phyloP scores from a whole-genome alignment of 192 early-diverging fungal genomes.

The Backusella luteola region DNA sequence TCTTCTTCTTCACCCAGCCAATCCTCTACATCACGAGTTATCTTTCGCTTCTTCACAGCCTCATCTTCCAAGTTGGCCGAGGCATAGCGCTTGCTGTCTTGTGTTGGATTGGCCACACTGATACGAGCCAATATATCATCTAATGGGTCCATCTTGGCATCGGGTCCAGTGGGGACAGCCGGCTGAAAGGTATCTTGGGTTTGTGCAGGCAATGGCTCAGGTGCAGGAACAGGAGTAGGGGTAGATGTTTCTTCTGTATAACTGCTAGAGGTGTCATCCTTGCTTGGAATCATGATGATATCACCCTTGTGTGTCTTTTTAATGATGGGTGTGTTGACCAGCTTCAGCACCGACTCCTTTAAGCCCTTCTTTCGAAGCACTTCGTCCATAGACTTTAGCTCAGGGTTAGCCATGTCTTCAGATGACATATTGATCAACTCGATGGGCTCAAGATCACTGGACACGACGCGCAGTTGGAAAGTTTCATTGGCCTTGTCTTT shows the following conservation, averaged over 20 bases:
- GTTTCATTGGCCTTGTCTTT: conserved; percentile 77
- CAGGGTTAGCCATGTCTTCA: conserved; percentile 89
- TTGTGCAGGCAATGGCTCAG: background rate
- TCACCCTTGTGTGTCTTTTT: conserved; percentile 65
- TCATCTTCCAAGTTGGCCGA: conserved; percentile 36
- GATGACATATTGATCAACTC: conserved; percentile 76
- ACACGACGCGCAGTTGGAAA: conserved; percentile 62
- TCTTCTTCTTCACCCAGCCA: conserved; percentile 20
- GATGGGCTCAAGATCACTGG: conserved; percentile 58
- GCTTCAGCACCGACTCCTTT: conserved; percentile 53
- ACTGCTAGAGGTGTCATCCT: conserved; percentile 7
- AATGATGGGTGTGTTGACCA: conserved; percentile 52
- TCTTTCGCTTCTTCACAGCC: conserved; percentile 33
- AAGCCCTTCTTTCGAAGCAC: conserved; percentile 53
- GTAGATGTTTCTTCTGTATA: conserved; percentile 15
- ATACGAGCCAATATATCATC: conserved; percentile 55
- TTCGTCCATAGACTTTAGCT: conserved; percentile 57
- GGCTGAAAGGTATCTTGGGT: conserved; percentile 1
- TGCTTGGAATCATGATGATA: conserved; percentile 43
- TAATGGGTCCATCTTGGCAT: conserved; percentile 42
- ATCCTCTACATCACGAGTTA: conserved; percentile 23
- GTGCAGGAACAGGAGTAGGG: background rate
- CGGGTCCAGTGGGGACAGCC: background rate
- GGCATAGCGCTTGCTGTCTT: conserved; percentile 31
- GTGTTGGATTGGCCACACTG: conserved; percentile 36